Evolutionary conservation across 2,329 filamentous ascomycete genomes (phyloP).

Genomic region (Colletotrichum melonis): DNA sequence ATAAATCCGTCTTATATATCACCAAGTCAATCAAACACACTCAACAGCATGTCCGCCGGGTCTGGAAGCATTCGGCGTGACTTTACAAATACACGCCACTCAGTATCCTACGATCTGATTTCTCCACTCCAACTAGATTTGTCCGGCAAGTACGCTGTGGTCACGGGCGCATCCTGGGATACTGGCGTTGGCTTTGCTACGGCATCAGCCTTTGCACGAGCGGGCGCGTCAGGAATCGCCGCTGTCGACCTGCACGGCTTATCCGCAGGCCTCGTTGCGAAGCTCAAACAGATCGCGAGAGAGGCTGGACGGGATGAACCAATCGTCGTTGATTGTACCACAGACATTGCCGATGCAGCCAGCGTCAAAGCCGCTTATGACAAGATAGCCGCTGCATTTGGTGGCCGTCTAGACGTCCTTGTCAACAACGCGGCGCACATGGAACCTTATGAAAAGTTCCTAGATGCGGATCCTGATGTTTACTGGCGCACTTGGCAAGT

Average conservation of each 20-base stretch:
- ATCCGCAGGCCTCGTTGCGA: constrained; percentile 32
- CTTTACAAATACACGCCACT: constrained; percentile 2
- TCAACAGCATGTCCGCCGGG: too few species aligned
- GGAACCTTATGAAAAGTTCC: constrained; percentile 32
- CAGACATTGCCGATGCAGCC: constrained; percentile 34
- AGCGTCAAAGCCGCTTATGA: constrained; percentile 32
- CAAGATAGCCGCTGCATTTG: constrained; percentile 22
- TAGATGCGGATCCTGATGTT: constrained; percentile 35
- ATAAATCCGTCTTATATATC: too few species aligned
- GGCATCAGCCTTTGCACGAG: constrained; percentile 37
- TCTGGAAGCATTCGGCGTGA: background rate
- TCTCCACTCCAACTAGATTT: constrained; percentile 28
- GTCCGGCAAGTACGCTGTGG: constrained; percentile 35
- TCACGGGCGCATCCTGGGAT: constrained; percentile 39
- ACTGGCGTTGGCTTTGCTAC: constrained; percentile 36
- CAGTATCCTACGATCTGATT: constrained; percentile 30
- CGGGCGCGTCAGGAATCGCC: constrained; percentile 39
- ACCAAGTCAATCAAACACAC: too few species aligned
- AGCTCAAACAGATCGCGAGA: constrained; percentile 35
- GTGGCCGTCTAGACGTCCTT: constrained; percentile 24
- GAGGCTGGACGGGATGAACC: constrained; percentile 36
- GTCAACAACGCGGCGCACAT: constrained; percentile 35
- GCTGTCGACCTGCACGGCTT: constrained; percentile 37
- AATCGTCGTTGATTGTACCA: constrained; percentile 24
- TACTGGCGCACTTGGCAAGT: constrained; percentile 40